These are phyloP conservation scores for Boletales sp. DNA, from an alignment of 768 basidiomycete genomes.

Conservation along the genomic window DNA sequence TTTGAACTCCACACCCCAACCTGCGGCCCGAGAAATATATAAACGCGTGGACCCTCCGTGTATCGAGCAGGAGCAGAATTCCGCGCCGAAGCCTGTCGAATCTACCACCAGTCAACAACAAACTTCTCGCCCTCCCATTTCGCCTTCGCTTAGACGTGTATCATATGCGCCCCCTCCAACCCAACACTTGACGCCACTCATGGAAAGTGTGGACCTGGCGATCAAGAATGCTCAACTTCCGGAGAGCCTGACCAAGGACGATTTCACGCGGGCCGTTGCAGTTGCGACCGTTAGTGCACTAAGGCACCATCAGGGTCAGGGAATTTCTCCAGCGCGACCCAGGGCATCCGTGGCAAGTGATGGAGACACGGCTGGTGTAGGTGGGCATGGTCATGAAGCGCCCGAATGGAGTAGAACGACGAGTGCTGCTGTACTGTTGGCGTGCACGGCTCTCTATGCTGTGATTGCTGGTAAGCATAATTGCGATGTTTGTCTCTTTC, in stretches of 20 bases:
- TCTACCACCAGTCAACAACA: slow-evolving; percentile 13
- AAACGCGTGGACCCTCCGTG: slow-evolving; percentile 45
- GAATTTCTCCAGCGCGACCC: slow-evolving; percentile 45
- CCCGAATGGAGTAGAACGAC: slow-evolving; percentile 93
- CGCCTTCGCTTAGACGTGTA: slow-evolving; percentile 49
- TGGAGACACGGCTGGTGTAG: slow-evolving; percentile 45
- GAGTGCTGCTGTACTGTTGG: slow-evolving; percentile 85
- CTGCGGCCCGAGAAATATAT: slow-evolving; percentile 24
- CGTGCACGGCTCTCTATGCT: slow-evolving; percentile 90
- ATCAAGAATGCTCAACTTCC: slow-evolving; percentile 61
- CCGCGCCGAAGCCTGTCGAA: slow-evolving; percentile 29
- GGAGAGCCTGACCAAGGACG: slow-evolving; percentile 71
- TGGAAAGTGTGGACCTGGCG: slow-evolving; percentile 77
- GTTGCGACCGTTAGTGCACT: slow-evolving; percentile 91
- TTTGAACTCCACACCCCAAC: slow-evolving; percentile 6
- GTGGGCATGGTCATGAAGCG: slow-evolving; percentile 86
- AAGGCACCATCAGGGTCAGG: slow-evolving; percentile 67
- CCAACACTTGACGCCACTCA: slow-evolving; percentile 54
- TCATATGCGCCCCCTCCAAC: slow-evolving; percentile 48
- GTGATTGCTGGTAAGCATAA: slow-evolving; percentile 80
- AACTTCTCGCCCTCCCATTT: slow-evolving; percentile 28
- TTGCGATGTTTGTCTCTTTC: neutral
- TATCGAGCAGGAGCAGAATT: slow-evolving; percentile 30
- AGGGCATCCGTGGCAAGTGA: slow-evolving; percentile 39
- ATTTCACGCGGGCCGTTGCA: slow-evolving; percentile 90